These are phyloP conservation scores for Salvia splendens DNA, from an alignment of 257 asterid genomes.

Conservation along the genomic window DNA sequence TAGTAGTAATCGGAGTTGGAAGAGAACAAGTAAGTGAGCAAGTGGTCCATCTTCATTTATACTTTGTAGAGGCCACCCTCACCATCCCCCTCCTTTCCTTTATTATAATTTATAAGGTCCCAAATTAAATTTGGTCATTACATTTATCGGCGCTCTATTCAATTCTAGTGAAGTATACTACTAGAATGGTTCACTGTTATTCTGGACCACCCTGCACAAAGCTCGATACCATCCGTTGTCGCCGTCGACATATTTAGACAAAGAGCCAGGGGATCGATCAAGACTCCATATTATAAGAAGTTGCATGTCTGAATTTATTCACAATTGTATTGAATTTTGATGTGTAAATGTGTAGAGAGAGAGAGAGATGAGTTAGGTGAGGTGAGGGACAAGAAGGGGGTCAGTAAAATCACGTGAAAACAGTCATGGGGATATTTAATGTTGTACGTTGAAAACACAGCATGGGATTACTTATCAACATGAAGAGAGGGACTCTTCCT, in stretches of 20 bases:
- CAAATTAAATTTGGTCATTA: conserved; percentile 16
- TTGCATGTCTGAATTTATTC: too few relatives aligned
- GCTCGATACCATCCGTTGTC: too few relatives aligned
- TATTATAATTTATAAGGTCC: conserved; percentile 38
- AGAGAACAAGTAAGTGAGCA: conserved; percentile 7
- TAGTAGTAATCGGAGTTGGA: not conserved
- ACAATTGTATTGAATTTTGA: not conserved
- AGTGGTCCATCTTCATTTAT: conserved; percentile 41
- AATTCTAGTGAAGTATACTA: conserved; percentile 25
- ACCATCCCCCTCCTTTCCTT: not conserved
- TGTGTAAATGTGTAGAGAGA: conserved; percentile 20
- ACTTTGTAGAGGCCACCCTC: not conserved
- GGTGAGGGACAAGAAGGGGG: conserved; percentile 40
- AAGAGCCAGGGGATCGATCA: too few relatives aligned
- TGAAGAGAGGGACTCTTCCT: conserved; percentile 42
- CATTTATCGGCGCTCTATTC: conserved; percentile 39
- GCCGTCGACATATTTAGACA: too few relatives aligned
- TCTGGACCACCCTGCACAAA: too few relatives aligned
- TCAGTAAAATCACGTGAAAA: conserved; percentile 61
- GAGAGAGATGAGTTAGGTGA: conserved; percentile 20
- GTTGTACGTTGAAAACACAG: conserved; percentile 29
- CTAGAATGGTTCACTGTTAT: not conserved
- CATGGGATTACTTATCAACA: conserved; percentile 26
- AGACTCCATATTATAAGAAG: too few relatives aligned
- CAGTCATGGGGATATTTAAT: conserved; percentile 33